Evolutionary conservation across 2,329 filamentous ascomycete genomes (phyloP).

Genomic region (Lachnellula arida): DNA sequence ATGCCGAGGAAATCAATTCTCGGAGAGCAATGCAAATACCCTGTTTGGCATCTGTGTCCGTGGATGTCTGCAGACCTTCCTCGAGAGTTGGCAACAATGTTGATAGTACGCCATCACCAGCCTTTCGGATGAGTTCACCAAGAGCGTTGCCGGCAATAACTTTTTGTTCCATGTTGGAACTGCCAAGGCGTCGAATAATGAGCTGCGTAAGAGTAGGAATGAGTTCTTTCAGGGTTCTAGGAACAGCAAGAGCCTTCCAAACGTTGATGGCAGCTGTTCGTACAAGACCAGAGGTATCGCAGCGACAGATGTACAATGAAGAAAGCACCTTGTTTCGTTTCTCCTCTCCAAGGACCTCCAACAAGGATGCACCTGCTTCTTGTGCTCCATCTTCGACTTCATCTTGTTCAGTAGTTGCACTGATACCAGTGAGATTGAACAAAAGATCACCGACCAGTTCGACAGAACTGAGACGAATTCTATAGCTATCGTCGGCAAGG

Average conservation of each 20-base stretch:
- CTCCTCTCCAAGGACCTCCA: constrained; percentile 91
- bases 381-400: constrained; percentile 74
- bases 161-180: constrained; percentile 97
- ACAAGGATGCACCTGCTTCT: constrained; percentile 87
- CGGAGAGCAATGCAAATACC: constrained; percentile 95
- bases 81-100: constrained; percentile 87
- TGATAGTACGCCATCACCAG: constrained; percentile 86
- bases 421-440: constrained; percentile 96
- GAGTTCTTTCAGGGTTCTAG: constrained; percentile 88
- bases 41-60: constrained; percentile 88
- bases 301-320: constrained; percentile 95
- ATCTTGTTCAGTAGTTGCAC: constrained; percentile 71
- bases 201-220: constrained; percentile 92
- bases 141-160: constrained; percentile 96
- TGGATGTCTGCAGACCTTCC: constrained; percentile 81
- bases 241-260: constrained; percentile 95
- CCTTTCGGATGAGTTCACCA: constrained; percentile 94
- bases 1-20: constrained; percentile 86
- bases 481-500: constrained; percentile 94
- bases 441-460: constrained; percentile 94
- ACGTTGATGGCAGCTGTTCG: constrained; percentile 85
- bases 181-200: constrained; percentile 88
- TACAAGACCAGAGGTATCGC: constrained; percentile 90
- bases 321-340: constrained; percentile 96
- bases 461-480: constrained; percentile 96